Conservation (phyloP, 805 yeast species). For the Wickerhamomyces bisporus region DNA sequence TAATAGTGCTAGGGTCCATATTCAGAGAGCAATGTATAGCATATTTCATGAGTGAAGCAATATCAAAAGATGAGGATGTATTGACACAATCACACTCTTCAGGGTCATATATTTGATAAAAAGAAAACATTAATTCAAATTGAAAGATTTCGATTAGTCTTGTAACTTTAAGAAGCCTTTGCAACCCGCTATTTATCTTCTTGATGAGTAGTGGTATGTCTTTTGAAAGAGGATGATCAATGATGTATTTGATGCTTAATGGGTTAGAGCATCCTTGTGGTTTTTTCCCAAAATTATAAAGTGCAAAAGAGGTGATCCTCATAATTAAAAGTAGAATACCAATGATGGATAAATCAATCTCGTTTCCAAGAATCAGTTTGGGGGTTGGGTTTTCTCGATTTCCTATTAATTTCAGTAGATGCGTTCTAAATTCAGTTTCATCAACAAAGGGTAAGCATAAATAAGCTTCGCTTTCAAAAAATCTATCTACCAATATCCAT, state of each 20-base stretch:
- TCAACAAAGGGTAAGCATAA: background rate
- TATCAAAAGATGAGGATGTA: too few species aligned
- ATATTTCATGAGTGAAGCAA: background rate
- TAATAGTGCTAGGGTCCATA: background rate
- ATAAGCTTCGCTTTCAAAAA: background rate
- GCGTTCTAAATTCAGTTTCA: background rate
- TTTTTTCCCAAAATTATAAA: background rate
- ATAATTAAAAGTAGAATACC: background rate
- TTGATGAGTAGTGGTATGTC: too few species aligned
- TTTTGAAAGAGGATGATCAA: background rate
- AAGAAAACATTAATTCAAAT: background rate
- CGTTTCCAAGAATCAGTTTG: background rate
- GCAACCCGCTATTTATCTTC: too few species aligned
- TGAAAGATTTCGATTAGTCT: background rate
- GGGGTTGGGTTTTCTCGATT: background rate
- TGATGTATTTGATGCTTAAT: background rate
- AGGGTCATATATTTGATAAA: background rate
- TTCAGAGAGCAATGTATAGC: background rate
- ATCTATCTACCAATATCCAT: background rate
- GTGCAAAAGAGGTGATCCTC: background rate
- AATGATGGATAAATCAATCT: background rate
- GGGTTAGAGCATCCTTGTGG: background rate
- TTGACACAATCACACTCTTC: background rate
- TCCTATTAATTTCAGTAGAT: background rate
- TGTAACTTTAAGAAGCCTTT: too few species aligned